These are phyloP conservation scores for Isatis lusitanica DNA, from an alignment of 441 rosid genomes.

Conservation along the genomic window DNA sequence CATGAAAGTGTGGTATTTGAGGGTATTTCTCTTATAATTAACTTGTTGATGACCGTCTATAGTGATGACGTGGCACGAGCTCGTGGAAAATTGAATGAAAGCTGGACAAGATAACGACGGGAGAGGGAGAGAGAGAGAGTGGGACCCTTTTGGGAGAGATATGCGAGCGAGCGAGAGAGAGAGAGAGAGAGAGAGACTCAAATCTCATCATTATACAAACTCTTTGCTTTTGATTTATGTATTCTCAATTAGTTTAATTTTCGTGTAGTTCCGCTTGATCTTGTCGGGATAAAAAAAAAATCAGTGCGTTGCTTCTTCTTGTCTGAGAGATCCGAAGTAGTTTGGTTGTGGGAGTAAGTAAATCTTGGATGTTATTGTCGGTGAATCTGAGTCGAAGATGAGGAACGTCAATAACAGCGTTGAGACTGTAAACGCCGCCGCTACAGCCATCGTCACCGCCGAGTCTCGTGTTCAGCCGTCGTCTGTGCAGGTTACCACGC, in stretches of 20 bases:
- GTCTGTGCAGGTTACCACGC: conserved; percentile 50
- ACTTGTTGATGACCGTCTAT: neutral
- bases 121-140: conserved; percentile 14
- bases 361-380: conserved; percentile 36
- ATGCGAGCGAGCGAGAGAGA: conserved; percentile 11
- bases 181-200: conserved; percentile 20
- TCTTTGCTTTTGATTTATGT: conserved; percentile 12
- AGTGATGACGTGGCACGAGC: conserved; percentile 36
- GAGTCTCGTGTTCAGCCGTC: conserved; percentile 80
- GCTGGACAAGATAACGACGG: conserved; percentile 37
- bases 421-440: conserved; percentile 93
- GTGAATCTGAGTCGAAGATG: conserved; percentile 46
- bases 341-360: neutral
- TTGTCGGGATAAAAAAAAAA: neutral
- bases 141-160: conserved; percentile 4
- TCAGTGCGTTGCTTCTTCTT: neutral
- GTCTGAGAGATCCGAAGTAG: conserved; percentile 32
- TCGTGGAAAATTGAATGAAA: conserved; percentile 38
- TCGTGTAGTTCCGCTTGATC: neutral
- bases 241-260: neutral
- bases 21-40: no score
- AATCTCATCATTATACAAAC: neutral
- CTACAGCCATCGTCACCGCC: conserved; percentile 87
- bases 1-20: no score
- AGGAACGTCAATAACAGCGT: conserved; percentile 56